These are phyloP conservation scores for Ophiostoma triangulosporum DNA, from an alignment of 2,329 filamentous ascomycete genomes.

Conservation along the genomic window DNA sequence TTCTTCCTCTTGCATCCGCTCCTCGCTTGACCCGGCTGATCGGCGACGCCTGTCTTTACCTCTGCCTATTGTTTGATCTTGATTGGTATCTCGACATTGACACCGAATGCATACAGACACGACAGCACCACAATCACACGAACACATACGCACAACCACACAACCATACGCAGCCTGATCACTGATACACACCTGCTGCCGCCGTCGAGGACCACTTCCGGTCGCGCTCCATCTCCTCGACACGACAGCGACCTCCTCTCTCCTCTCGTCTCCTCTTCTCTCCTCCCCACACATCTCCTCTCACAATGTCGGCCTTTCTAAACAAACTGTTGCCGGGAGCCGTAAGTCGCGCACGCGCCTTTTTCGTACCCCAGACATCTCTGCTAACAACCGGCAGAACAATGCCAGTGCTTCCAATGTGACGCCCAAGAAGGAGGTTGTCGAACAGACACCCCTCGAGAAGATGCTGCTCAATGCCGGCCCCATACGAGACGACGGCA, in stretches of 20 bases:
- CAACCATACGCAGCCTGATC: too few relatives aligned
- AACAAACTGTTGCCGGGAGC: slow-evolving; percentile 44
- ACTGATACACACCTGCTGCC: too few relatives aligned
- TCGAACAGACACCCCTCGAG: slow-evolving; percentile 48
- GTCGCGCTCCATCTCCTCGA: neutral
- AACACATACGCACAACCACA: too few relatives aligned
- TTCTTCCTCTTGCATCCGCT: neutral
- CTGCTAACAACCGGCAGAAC: neutral
- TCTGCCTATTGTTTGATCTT: too few relatives aligned
- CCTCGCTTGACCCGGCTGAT: neutral
- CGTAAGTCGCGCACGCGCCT: slow-evolving; percentile 29
- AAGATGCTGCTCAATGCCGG: slow-evolving; percentile 74
- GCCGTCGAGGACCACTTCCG: neutral
- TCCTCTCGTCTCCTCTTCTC: neutral
- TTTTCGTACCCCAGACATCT: neutral
- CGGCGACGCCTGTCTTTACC: neutral
- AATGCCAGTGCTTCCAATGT: slow-evolving; percentile 20
- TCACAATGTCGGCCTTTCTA: slow-evolving; percentile 38
- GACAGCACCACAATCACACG: too few relatives aligned
- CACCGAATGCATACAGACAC: too few relatives aligned
- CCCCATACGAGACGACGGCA: slow-evolving; percentile 71
- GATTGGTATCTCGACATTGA: neutral
- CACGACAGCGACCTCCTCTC: neutral
- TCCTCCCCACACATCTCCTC: neutral
- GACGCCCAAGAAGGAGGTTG: slow-evolving; percentile 36